Percentiles rank a stretch among this genome's conserved stretches.
Evolutionary conservation across 352 stramenopile genomes (phyloP).

Genomic region (Globisporangium alternatum): DNA sequence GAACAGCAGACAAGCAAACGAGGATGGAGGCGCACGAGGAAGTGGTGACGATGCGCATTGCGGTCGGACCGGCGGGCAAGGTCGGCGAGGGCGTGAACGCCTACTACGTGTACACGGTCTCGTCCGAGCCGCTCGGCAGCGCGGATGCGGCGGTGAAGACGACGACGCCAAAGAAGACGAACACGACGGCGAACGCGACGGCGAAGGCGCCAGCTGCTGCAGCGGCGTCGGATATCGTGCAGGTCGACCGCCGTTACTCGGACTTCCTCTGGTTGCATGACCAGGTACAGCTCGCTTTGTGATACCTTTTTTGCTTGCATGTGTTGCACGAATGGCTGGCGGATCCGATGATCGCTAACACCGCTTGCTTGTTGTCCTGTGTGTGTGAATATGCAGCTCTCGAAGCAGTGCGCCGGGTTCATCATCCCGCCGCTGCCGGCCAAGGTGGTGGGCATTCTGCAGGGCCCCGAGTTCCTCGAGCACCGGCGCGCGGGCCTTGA

Average conservation of each 20-base stretch:
- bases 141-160: background rate
- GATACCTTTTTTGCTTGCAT: background rate
- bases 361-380: background rate
- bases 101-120: conserved; percentile 82
- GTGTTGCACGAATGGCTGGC: background rate
- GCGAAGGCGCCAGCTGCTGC: background rate
- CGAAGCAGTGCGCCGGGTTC: conserved; percentile 74
- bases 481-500: conserved; percentile 69
- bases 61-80: conserved; percentile 66
- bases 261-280: conserved; percentile 85
- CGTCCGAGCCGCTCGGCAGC: conserved; percentile 39
- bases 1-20: background rate
- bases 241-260: conserved; percentile 82
- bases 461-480: conserved; percentile 80
- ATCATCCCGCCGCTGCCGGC: conserved; percentile 79
- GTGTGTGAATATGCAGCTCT: conserved; percentile 20
- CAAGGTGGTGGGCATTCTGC: conserved; percentile 75
- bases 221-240: conserved; percentile 13
- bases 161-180: conserved; percentile 2
- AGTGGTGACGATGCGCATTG: conserved; percentile 34
- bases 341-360: background rate
- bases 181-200: background rate
- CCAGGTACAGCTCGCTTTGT: conserved; percentile 24
- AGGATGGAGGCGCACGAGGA: conserved; percentile 10
- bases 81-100: conserved; percentile 83